Base-by-base conservation (phyloP, 2,329 filamentous ascomycete genomes). In the Claviceps pazoutovae region DNA sequence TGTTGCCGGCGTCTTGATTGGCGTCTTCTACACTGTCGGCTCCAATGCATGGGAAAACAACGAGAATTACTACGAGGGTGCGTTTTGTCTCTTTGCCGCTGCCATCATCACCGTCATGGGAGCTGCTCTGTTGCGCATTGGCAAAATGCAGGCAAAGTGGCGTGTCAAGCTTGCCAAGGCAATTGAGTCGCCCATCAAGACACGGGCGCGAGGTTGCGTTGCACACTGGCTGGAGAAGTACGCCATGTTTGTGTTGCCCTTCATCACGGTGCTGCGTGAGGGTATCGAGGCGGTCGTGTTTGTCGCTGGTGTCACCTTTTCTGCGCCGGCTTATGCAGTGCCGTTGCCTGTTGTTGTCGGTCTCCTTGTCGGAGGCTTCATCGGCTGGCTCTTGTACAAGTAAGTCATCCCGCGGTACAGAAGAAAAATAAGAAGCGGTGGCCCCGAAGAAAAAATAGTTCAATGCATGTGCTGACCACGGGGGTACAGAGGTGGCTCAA, bases 201-300 rank as follows among this genome's bases (percentile, higher is more conserved):
- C 75, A 16, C 71, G 76, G 14, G 68, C 68, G 16, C 63, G 62
- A 3, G 62, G 62, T 23, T 70, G 71, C 60, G 49, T 89, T 56
- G 84, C 84, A 67, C 68, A 71, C 51, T 86, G 79, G 69, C 68
- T 74, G 19, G 83, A 90, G 65, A 88, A 86, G 65, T 93, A 95
- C 62, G 80, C 83, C 61, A 88, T 95, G 84, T 93, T 94, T 64
- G 67, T 87, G 46, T 71, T 95, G 51, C 89, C 89, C 1, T 94
- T 95, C 67, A 75, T 95, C 63, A 95, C 88, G 0, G 84, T 93
- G n/a, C 70, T 95, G 14, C 75, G 89, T 38, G 88, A 95, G 65
- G 89, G 88, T 2, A 78, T 95, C 34, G 89, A 95, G 65, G 87
- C 85, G 0, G 83, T 95, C 38, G 78, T 95, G 23, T 95, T 94